Base-by-base conservation (phyloP, 1,284 basidiomycete genomes). In the Pascua sp. region DNA sequence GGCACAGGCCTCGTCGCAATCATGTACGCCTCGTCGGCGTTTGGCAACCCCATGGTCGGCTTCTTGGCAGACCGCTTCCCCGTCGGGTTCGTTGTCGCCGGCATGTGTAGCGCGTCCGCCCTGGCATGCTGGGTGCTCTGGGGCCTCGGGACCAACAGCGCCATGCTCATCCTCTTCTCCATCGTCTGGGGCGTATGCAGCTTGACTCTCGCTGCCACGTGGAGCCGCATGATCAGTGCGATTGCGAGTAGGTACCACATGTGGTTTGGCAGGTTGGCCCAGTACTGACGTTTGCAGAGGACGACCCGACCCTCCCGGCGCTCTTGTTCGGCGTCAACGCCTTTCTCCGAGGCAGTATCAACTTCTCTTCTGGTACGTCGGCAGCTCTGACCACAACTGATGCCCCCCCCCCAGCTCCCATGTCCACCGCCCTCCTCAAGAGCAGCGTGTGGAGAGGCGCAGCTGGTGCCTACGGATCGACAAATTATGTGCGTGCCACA, bases 21-120 rank as follows among this genome's bases (percentile, higher is more conserved):
- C 45, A 67, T 77, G 64, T 77, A 78, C 57, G 72, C 71, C 37
- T 66, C 70, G 5, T 72, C 71, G 10, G 67, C 73, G 2, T 61
- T 69, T 11, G 77, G 77, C 11, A 67, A 71, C 53, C 53, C 67
- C 2, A 47, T 72, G 9, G 49, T 73, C 1, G 74, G 73, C 8
- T 72, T 64, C 40, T 55, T 78, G 1, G 69, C 71, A 18, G 77
- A 78, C 60, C 59, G 64, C 7, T 55, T 61, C 18, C 68, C 68
- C 1, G 55, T 73, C 15, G 59, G 62, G 15, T 41, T 60, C 45
- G 69, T 72, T 46, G 62, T 77, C 36, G 40, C 61, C 8, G 48
- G 69, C 37, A 70, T 70, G 5, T 73, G 70, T 56, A 42, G 69
- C 7, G 67, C 67, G 0, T 62, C 68, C 3, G 67, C 72, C 1